These are phyloP conservation scores for Aspergillus sp. DNA, from an alignment of 2,329 filamentous ascomycete species.

Conservation along the genomic window DNA sequence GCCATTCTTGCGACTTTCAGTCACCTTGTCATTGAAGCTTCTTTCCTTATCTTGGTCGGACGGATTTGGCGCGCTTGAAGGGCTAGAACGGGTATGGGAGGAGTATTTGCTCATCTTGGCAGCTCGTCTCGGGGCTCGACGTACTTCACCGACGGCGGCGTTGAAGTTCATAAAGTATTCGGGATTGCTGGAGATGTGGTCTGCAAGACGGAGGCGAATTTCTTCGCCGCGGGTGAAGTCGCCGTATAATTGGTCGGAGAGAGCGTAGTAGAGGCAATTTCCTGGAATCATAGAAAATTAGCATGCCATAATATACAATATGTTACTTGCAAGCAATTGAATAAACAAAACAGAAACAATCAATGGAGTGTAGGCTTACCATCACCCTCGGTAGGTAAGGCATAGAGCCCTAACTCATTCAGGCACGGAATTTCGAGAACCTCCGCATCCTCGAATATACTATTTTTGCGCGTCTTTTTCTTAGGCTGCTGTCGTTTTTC, in stretches of 20 bases:
- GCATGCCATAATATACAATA: conserved; percentile 12
- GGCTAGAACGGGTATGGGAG: conserved; percentile 40
- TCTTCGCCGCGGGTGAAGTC: conserved; percentile 50
- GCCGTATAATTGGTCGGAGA: conserved; percentile 61
- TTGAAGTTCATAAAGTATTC: conserved; percentile 61
- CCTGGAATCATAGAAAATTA: conserved; percentile 37
- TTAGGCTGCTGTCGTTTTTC: neutral
- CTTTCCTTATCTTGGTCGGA: conserved; percentile 51
- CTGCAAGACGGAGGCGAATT: conserved; percentile 54
- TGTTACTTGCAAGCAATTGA: neutral
- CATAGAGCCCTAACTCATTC: conserved; percentile 52
- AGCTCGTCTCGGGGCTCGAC: conserved; percentile 51
- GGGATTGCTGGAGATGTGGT: conserved; percentile 55
- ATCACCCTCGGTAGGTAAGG: conserved; percentile 54
- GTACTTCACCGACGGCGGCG: conserved; percentile 48
- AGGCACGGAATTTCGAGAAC: conserved; percentile 41
- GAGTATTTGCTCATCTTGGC: conserved; percentile 41
- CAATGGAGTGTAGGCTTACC: conserved; percentile 40
- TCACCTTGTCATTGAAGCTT: conserved; percentile 53
- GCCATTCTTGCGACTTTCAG: conserved; percentile 53
- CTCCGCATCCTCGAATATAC: conserved; percentile 15
- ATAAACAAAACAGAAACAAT: neutral
- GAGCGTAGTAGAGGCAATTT: conserved; percentile 63
- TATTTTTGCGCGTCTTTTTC: conserved; percentile 8
- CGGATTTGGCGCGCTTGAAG: conserved; percentile 35